Conservation (phyloP, 495 filamentous ascomycete genomes). For the Penicillium tannophilum region DNA sequence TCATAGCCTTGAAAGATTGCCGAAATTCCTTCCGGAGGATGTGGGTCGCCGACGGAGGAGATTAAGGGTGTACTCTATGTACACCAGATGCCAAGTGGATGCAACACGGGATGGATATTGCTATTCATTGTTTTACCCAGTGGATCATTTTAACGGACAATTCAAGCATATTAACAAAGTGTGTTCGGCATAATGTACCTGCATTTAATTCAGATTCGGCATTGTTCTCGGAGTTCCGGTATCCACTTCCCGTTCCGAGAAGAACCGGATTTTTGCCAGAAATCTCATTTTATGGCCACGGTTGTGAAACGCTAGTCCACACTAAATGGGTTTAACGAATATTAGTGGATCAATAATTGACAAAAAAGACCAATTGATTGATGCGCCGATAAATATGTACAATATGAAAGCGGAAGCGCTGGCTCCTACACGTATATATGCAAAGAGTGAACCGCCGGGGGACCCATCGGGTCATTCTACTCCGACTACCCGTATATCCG, state of each 20-base stretch:
- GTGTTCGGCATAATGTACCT: background rate
- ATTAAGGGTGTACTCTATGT: no score
- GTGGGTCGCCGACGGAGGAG: background rate
- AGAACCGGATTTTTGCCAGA: no score
- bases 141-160: no score
- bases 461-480: background rate
- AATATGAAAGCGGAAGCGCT: background rate
- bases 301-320: background rate
- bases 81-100: no score
- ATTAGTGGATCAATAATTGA: background rate
- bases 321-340: background rate
- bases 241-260: background rate
- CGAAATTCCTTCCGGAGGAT: background rate
- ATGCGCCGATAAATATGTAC: background rate
- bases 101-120: background rate
- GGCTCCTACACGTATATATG: background rate
- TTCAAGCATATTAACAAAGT: background rate
- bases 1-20: background rate
- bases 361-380: background rate
- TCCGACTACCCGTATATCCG: background rate
- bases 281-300: no score
- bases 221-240: background rate
- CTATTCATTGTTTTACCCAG: background rate
- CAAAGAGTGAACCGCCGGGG: slow-evolving; percentile 4
- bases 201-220: background rate